phyloP scores from a whole-genome alignment of 106 monocot species.

The Triglochin maritima region DNA sequence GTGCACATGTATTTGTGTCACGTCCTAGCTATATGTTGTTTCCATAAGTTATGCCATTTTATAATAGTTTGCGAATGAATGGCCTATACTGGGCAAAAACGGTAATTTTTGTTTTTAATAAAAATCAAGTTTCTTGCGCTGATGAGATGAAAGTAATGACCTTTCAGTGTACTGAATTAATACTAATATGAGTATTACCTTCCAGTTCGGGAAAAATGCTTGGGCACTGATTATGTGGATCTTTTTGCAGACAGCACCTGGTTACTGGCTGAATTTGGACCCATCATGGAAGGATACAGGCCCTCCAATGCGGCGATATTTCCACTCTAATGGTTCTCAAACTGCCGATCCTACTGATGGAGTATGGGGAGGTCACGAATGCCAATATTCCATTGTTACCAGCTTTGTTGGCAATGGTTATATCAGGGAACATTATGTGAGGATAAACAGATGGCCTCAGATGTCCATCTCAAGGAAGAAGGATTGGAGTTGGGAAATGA shows the following conservation, averaged over 20 bases:
- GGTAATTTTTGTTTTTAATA: no score
- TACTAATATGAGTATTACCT: no score
- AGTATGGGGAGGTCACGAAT: constrained; percentile 79
- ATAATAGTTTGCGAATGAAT: no score
- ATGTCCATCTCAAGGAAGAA: constrained; percentile 45
- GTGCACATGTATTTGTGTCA: no score
- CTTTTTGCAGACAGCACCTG: constrained; percentile 39
- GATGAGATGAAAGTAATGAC: no score
- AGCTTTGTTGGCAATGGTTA: constrained; percentile 35
- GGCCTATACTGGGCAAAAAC: no score
- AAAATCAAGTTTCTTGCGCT: no score
- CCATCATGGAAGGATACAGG: constrained; percentile 49
- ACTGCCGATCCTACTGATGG: constrained; percentile 48
- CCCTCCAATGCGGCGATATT: constrained; percentile 25
- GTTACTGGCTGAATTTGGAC: constrained; percentile 61
- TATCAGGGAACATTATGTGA: constrained; percentile 62
- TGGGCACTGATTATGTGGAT: no score
- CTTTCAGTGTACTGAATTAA: no score
- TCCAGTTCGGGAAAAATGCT: no score
- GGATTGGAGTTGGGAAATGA: constrained; percentile 35
- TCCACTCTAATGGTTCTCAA: constrained; percentile 49
- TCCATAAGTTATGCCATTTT: no score
- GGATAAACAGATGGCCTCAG: constrained; percentile 59
- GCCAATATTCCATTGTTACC: constrained; percentile 51
- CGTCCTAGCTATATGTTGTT: no score